phyloP scores from a whole-genome alignment of 2,329 filamentous ascomycete species.

The Alternaria dauci region DNA sequence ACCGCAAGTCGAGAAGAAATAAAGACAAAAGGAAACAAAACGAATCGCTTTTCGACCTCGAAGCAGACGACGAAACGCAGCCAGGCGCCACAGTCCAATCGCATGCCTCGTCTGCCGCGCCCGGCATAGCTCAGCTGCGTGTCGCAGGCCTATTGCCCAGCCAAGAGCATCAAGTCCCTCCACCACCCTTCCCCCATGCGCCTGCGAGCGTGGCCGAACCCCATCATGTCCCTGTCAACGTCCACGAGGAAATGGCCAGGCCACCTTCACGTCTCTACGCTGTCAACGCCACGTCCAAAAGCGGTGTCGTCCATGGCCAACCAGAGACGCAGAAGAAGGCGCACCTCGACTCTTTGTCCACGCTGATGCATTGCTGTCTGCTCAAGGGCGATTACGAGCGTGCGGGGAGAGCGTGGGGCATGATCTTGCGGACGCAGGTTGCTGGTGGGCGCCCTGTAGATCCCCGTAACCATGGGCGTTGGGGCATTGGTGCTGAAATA shows the following conservation, averaged over 20 bases:
- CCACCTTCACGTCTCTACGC: conserved; percentile 55
- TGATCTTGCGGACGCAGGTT: conserved; percentile 72
- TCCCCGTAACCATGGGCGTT: conserved; percentile 72
- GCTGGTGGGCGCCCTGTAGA: conserved; percentile 67
- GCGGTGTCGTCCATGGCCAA: conserved; percentile 20
- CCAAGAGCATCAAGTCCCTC: conserved; percentile 50
- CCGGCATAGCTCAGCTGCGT: conserved; percentile 44
- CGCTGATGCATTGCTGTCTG: conserved; percentile 76
- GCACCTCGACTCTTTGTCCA: conserved; percentile 72
- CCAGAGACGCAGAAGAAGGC: conserved; percentile 53
- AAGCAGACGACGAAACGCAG: conserved; percentile 21
- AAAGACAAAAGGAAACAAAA: conserved; percentile 31
- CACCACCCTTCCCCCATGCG: conserved; percentile 57
- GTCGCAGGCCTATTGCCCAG: conserved; percentile 54
- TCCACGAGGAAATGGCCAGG: conserved; percentile 53
- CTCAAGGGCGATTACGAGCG: conserved; percentile 73
- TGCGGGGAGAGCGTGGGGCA: conserved; percentile 76
- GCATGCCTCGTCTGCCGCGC: conserved; percentile 27
- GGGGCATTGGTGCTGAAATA: conserved; percentile 87
- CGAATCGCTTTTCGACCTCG: conserved; percentile 23
- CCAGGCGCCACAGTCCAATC: conserved; percentile 23
- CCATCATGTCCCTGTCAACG: conserved; percentile 27
- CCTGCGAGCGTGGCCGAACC: conserved; percentile 32
- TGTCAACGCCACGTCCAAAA: conserved; percentile 26
- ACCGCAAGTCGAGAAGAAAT: conserved; percentile 34